Evolutionary conservation across 1,284 basidiomycete species (phyloP).

Genomic region (Ceratobasidium sp.): DNA sequence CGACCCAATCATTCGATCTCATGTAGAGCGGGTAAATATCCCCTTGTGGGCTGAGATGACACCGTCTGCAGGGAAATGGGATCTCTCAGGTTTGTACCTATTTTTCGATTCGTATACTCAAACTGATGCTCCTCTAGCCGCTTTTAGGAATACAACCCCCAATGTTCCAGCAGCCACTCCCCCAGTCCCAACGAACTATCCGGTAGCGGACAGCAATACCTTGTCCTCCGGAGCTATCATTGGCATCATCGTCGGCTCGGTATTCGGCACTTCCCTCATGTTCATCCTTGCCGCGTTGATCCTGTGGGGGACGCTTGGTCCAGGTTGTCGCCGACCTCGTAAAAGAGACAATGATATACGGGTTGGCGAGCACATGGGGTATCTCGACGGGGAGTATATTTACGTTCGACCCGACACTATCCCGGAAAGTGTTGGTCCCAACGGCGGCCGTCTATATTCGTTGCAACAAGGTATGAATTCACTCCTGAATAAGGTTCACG

Average conservation of each 20-base stretch:
- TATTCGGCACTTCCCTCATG: conserved; percentile 30
- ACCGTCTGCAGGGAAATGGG: conserved; percentile 26
- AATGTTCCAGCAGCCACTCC: background rate
- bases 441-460: background rate
- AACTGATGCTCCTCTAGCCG: background rate
- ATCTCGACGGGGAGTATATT: conserved; percentile 32
- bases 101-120: background rate
- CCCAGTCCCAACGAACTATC: conserved; percentile 13
- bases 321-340: background rate
- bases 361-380: conserved; percentile 17
- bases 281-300: conserved; percentile 18
- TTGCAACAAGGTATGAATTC: conserved; percentile 13
- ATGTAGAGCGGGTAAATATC: conserved; percentile 4
- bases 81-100: conserved; percentile 1
- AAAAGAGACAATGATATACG: conserved; percentile 5
- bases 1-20: conserved; percentile 11
- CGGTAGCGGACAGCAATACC: background rate
- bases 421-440: background rate
- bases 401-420: conserved; percentile 20
- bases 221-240: conserved; percentile 16
- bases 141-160: conserved; percentile 21
- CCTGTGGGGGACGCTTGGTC: conserved; percentile 9
- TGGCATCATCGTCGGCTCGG: conserved; percentile 30
- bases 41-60: conserved; percentile 21
- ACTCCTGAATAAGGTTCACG: background rate